Base-by-base conservation (phyloP, 1,139 yeast genomes). In the Suhomyces bokatorum region DNA sequence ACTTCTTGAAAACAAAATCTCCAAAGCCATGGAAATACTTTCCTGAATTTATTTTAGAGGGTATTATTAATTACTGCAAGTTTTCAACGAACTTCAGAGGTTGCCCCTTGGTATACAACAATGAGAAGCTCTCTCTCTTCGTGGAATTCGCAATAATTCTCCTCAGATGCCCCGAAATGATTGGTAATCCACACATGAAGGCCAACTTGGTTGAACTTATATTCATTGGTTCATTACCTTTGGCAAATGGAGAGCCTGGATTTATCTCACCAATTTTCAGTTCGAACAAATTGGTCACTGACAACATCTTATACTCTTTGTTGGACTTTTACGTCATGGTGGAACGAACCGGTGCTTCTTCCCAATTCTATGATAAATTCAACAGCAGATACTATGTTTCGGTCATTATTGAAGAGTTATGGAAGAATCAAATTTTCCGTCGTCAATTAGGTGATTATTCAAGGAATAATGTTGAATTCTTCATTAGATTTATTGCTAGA, bases 361-460 rank as follows among this genome's bases (percentile, higher is more conserved):
- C 96, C 0, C 99, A 93, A 65, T 93, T 93, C 62, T 93, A 93
- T 63, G 99, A 93, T 66, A 93, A 93, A 64, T 93, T 95, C 69
- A 91, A 89, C 64, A 81, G 89, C 40, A 78, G 99, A 62, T 93
- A 83, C 64, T 86, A 89, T 61, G 88, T 91, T 37, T 85, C 97
- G 1, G 81, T 81, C 40, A 85, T 95, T 35, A 70, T 95, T 57
- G 93, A 88, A 62, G 83, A 84, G 53, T 71, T 93, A 43, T 93
- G 98, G 96, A 79, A 83, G 49, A 80, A 80, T 54, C 83, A 82
- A 22, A 62, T 70, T 27, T 91, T 87, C 66, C 78, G 87, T 49
- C 64, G 69, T 9, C 95, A 87, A 63, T 77, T 93, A 54, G 78
- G 78, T 34, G 67, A 73, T 46, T 93, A 88, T 60, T 81, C 96